Conservation (phyloP, 768 basidiomycete species). For the Boletus reticuloceps region DNA sequence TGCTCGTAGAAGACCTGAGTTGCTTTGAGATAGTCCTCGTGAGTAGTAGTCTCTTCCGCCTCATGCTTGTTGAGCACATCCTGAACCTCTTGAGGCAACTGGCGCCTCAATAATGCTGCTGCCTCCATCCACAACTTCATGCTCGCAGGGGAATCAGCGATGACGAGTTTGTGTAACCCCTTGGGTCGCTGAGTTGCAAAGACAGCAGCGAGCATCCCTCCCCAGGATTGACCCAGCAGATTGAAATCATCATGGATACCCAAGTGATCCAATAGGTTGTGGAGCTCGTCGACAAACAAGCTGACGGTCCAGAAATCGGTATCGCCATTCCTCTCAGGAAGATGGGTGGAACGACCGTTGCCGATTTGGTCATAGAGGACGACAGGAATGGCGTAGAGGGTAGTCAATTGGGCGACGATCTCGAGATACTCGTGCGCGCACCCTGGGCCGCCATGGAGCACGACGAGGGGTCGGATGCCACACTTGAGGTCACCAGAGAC, state of each 20-base stretch:
- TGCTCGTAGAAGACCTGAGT: slow-evolving; percentile 40
- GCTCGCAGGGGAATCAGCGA: slow-evolving; percentile 45
- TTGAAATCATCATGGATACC: slow-evolving; percentile 43
- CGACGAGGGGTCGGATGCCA: slow-evolving; percentile 41
- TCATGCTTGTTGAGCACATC: slow-evolving; percentile 45
- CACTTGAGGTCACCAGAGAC: slow-evolving; percentile 42
- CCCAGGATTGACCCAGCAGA: slow-evolving; percentile 42
- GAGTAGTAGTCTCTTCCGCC: slow-evolving; percentile 39
- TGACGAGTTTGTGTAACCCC: slow-evolving; percentile 46
- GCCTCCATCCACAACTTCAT: slow-evolving; percentile 42
- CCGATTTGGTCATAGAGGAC: slow-evolving; percentile 59
- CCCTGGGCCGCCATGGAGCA: slow-evolving; percentile 57
- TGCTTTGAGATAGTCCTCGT: slow-evolving; percentile 44
- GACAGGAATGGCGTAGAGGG: slow-evolving; percentile 40
- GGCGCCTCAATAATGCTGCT: slow-evolving; percentile 27
- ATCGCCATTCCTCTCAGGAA: slow-evolving; percentile 45
- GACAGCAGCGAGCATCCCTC: slow-evolving; percentile 44
- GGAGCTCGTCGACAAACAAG: slow-evolving; percentile 52
- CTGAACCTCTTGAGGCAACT: slow-evolving; percentile 41
- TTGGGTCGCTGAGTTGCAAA: slow-evolving; percentile 37
- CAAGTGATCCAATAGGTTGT: slow-evolving; percentile 44
- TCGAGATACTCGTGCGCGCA: slow-evolving; percentile 41
- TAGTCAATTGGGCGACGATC: slow-evolving; percentile 38
- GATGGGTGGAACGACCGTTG: slow-evolving; percentile 51
- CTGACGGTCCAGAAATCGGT: slow-evolving; percentile 46